Evolutionary conservation across 495 filamentous ascomycete genomes (phyloP).

Genomic region (Talaromyces adpressus): DNA sequence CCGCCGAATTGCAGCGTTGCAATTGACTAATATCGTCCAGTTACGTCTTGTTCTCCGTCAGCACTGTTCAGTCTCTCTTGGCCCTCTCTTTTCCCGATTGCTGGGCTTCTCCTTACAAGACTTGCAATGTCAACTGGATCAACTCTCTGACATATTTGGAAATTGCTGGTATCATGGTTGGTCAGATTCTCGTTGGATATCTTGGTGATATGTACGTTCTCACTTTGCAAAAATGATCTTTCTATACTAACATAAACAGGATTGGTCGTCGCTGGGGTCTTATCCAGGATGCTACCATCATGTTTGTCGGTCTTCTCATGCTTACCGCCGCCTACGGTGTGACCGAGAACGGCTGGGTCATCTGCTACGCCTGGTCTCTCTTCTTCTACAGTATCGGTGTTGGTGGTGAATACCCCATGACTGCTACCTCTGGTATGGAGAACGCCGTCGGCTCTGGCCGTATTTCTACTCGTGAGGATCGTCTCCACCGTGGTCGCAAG

Average conservation of each 20-base stretch:
- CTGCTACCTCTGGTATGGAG: conserved; percentile 92
- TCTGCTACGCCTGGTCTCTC: conserved; percentile 84
- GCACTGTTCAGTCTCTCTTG: conserved; percentile 76
- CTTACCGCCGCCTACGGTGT: conserved; percentile 80
- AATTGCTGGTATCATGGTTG: conserved; percentile 81
- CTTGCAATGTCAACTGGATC: conserved; percentile 69
- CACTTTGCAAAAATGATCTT: not conserved
- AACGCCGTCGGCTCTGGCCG: conserved; percentile 78
- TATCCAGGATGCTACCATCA: conserved; percentile 87
- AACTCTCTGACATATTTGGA: conserved; percentile 78
- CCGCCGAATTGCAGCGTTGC: not conserved
- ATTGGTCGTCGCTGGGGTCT: conserved; percentile 84
- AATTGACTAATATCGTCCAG: conserved; percentile 18
- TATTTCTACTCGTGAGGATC: conserved; percentile 80
- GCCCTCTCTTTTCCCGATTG: conserved; percentile 59
- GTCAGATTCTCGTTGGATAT: conserved; percentile 70
- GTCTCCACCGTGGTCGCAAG: conserved; percentile 86
- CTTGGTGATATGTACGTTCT: conserved; percentile 46
- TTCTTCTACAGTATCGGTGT: conserved; percentile 91
- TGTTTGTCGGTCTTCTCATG: conserved; percentile 84
- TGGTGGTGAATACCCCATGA: conserved; percentile 93
- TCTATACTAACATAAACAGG: conserved; percentile 29
- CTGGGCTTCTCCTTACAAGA: conserved; percentile 53
- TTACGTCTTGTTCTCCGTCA: conserved; percentile 92
- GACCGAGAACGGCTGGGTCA: conserved; percentile 80